Conservation (phyloP, 1,284 basidiomycete genomes). For the Ganoderma lucidum region DNA sequence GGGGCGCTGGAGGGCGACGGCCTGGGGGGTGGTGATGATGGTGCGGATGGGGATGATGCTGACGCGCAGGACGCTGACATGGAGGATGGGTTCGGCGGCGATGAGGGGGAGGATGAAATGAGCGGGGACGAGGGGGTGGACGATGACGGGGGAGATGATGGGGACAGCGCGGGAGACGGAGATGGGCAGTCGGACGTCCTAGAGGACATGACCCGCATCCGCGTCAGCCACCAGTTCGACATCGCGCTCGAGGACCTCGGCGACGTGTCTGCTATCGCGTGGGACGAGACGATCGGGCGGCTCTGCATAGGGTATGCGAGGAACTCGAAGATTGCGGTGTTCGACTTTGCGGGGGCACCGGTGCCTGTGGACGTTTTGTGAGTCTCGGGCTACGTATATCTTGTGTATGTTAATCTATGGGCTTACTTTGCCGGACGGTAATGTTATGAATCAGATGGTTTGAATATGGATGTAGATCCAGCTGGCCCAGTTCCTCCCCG, state of each 20-base stretch:
- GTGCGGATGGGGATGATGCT: not conserved
- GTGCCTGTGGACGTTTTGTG: slow-evolving; percentile 5
- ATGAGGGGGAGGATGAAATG: not conserved
- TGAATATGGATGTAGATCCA: too few species aligned
- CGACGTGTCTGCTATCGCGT: slow-evolving; percentile 42
- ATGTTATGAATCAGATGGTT: too few species aligned
- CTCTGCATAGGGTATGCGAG: slow-evolving; percentile 46
- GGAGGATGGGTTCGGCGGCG: not conserved
- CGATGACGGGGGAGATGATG: not conserved
- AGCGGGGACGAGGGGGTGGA: not conserved
- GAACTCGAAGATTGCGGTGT: slow-evolving; percentile 41
- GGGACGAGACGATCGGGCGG: slow-evolving; percentile 54
- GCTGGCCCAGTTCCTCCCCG: too few species aligned
- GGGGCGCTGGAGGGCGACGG: not conserved
- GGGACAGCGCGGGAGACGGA: not conserved
- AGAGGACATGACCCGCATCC: not conserved
- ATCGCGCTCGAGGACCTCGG: slow-evolving; percentile 11
- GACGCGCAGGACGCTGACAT: not conserved
- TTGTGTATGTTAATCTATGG: too few species aligned
- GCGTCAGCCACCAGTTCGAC: slow-evolving; percentile 9
- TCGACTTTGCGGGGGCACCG: slow-evolving; percentile 50
- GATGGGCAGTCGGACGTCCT: not conserved
- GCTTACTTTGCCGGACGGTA: too few species aligned
- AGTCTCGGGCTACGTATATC: not conserved
- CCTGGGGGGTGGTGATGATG: not conserved